A percentile compares a stretch with the other conserved stretches of the same genome.
phyloP scores from a whole-genome alignment of 208 protist genomes.

The Trypanosoma brucei region DNA sequence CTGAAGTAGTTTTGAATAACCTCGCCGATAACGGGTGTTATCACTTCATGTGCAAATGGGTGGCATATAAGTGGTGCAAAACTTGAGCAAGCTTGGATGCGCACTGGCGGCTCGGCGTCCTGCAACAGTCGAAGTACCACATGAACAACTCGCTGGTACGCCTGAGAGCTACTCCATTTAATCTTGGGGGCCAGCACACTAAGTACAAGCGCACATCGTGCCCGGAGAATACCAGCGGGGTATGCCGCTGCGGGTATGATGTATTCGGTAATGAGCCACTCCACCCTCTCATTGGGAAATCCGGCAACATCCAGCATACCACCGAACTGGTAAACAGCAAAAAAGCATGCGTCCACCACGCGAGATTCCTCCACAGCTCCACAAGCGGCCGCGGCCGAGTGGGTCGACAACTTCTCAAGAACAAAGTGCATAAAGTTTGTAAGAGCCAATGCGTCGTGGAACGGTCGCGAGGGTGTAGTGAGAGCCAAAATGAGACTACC shows the following conservation, averaged over 20 bases:
- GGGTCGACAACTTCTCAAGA: slow-evolving; percentile 59
- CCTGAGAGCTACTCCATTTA: slow-evolving; percentile 58
- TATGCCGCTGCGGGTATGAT: slow-evolving; percentile 67
- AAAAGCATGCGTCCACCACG: slow-evolving; percentile 68
- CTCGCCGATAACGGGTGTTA: slow-evolving; percentile 83
- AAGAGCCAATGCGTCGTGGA: slow-evolving; percentile 58
- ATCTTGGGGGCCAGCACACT: slow-evolving; percentile 59
- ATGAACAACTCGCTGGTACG: slow-evolving; percentile 54
- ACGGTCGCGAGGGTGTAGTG: slow-evolving; percentile 45
- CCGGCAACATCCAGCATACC: slow-evolving; percentile 41
- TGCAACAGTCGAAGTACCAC: slow-evolving; percentile 69
- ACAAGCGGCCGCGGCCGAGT: slow-evolving; percentile 34
- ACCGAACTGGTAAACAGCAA: slow-evolving; percentile 73
- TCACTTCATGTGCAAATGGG: slow-evolving; percentile 53
- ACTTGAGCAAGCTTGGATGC: slow-evolving; percentile 79
- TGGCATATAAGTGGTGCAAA: slow-evolving; percentile 81
- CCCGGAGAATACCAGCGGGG: slow-evolving; percentile 80
- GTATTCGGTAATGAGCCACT: slow-evolving; percentile 69
- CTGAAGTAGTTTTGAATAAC: slow-evolving; percentile 89
- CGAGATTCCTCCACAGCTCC: slow-evolving; percentile 47
- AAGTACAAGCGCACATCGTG: slow-evolving; percentile 71
- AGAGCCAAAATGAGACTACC: slow-evolving; percentile 70
- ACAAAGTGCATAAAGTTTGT: slow-evolving; percentile 68
- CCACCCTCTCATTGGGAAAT: slow-evolving; percentile 71
- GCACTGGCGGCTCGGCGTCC: slow-evolving; percentile 82